Conservation (phyloP, 2,329 filamentous ascomycete species). For the Fusarium napiforme region DNA sequence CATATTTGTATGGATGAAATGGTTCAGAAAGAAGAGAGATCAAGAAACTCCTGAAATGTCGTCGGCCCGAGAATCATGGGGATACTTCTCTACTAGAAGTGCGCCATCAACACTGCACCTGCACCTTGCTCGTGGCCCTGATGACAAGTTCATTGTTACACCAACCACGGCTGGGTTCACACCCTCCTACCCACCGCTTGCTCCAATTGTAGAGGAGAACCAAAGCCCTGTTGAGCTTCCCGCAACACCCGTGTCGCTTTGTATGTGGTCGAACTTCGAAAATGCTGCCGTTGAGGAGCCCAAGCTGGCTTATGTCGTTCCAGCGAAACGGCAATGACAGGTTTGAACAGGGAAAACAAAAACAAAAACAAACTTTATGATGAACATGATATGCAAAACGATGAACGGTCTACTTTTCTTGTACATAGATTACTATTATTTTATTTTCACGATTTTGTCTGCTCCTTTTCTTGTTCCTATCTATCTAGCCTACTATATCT, state of each 20-base stretch:
- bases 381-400: slow-evolving; percentile 28
- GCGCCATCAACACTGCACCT: slow-evolving; percentile 34
- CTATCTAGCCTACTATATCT: background rate
- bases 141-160: slow-evolving; percentile 43
- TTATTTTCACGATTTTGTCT: slow-evolving; percentile 1
- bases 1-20: slow-evolving; percentile 43
- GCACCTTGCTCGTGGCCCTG: slow-evolving; percentile 36
- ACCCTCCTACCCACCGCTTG: slow-evolving; percentile 15
- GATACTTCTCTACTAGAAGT: slow-evolving; percentile 31
- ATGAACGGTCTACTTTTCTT: slow-evolving; percentile 20
- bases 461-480: background rate
- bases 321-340: slow-evolving; percentile 19
- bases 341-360: background rate
- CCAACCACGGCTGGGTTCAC: slow-evolving; percentile 39
- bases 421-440: slow-evolving; percentile 5
- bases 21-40: slow-evolving; percentile 35
- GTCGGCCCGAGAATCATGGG: slow-evolving; percentile 32
- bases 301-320: slow-evolving; percentile 42
- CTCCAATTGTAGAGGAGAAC: background rate
- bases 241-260: slow-evolving; percentile 44
- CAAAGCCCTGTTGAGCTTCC: slow-evolving; percentile 42
- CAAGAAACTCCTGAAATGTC: slow-evolving; percentile 5
- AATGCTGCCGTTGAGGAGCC: slow-evolving; percentile 43
- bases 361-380: slow-evolving; percentile 1
- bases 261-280: slow-evolving; percentile 44